Conservation (phyloP, 768 basidiomycete genomes). For the Dictyophora rubrovolvata region DNA sequence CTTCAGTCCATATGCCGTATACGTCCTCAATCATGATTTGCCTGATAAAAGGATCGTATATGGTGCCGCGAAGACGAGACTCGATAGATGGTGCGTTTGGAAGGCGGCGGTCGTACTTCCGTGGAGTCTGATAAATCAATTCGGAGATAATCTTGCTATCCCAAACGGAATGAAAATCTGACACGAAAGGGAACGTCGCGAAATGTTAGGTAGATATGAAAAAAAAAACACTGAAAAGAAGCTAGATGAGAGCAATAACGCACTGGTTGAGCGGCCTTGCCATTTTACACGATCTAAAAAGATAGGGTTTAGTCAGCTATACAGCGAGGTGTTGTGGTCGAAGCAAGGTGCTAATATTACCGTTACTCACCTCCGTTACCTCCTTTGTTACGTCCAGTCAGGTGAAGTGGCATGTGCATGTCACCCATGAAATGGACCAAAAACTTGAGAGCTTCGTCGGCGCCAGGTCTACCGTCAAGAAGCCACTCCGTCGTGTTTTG, state of each 20-base stretch:
- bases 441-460: slow-evolving; percentile 83
- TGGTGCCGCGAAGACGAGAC: slow-evolving; percentile 55
- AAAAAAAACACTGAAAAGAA: not conserved
- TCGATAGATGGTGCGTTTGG: slow-evolving; percentile 58
- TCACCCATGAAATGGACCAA: slow-evolving; percentile 90
- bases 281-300: slow-evolving; percentile 62
- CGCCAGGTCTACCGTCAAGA: slow-evolving; percentile 26
- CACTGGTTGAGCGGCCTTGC: slow-evolving; percentile 62
- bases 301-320: no score
- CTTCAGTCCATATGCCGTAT: slow-evolving; percentile 52
- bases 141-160: slow-evolving; percentile 76
- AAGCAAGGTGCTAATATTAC: not conserved
- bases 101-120: slow-evolving; percentile 70
- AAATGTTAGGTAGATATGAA: not conserved
- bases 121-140: slow-evolving; percentile 57
- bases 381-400: slow-evolving; percentile 79
- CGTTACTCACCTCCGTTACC: slow-evolving; percentile 54
- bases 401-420: slow-evolving; percentile 87
- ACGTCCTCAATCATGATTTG: slow-evolving; percentile 83
- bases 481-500: slow-evolving; percentile 64
- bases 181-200: not conserved
- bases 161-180: slow-evolving; percentile 84
- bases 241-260: slow-evolving; percentile 18
- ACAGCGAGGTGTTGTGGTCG: no score
- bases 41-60: slow-evolving; percentile 82